Base-by-base conservation (phyloP, 306 rosid genomes). In the Prunus mira region DNA sequence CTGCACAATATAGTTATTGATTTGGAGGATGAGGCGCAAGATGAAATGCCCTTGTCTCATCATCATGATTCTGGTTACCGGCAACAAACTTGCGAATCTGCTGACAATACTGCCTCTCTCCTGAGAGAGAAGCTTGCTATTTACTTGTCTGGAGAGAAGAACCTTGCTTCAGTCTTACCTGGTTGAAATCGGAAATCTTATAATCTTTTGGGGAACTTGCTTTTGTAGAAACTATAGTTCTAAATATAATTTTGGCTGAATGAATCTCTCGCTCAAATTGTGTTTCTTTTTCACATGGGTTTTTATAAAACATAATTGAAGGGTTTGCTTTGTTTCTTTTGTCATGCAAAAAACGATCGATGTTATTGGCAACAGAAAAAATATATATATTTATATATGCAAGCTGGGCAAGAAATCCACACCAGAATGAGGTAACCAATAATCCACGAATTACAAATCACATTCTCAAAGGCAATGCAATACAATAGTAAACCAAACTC, bases 1-100 rank as follows among this genome's bases (percentile, higher is more conserved):
- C 91, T 93, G 13, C 98, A 93, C 80, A 93, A 93, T 54, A 91
- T 93, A 65, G 84, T 87, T 20, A 90, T 93, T 24, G 97, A 91
- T 75, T 79, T 89, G 93, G 87, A 88, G 73, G 98, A 93, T 79
- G 90, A 79, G 60, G 85, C 86, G 51, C 86, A 77, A 64, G 78
- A 87, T 54, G 79, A 82, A 41, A 57, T 83, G 81, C 81, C 93
- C 3, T 72, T 85, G 64, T 69, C 87, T 50, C 76, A 80, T 79
- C 88, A 83, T 71, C 98, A 93, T 68, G 97, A 93, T 79, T 72
- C 84, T 0, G 87, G 86, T 72, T 93, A 93, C 83, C 72, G 74
- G 18, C 91, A 86, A 64, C 93, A 88, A 82, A 83, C 45, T 32
- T 84, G 98, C 19, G 86, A 88, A 79, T 87, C 82, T 60, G 88